Evolutionary conservation across 208 protist genomes (phyloP).

Genomic region (Leptomonas pyrrhocoris): DNA sequence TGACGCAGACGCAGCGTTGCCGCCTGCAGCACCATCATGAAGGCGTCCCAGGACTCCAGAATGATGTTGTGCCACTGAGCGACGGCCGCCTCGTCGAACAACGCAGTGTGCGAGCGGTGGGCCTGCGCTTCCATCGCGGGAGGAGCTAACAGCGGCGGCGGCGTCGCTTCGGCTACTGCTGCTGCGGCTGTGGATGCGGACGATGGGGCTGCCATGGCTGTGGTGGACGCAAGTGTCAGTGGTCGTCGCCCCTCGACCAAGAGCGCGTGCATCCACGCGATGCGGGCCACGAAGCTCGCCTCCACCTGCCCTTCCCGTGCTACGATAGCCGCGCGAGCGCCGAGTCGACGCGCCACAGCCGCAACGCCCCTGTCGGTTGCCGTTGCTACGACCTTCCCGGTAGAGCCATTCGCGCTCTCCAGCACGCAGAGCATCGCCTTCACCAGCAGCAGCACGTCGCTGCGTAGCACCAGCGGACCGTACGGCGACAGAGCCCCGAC

Average conservation of each 20-base stretch:
- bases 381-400: neutral
- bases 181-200: neutral
- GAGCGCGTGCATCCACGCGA: slow-evolving; percentile 24
- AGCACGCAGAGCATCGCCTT: slow-evolving; percentile 26
- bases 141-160: neutral
- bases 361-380: slow-evolving; percentile 4
- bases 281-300: slow-evolving; percentile 7
- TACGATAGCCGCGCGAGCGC: slow-evolving; percentile 23
- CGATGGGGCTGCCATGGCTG: neutral
- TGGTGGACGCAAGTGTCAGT: neutral
- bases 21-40: slow-evolving; percentile 29
- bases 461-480: slow-evolving; percentile 24
- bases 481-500: slow-evolving; percentile 14
- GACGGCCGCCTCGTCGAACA: slow-evolving; percentile 1
- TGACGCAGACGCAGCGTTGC: slow-evolving; percentile 31
- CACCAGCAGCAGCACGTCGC: slow-evolving; percentile 26
- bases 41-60: slow-evolving; percentile 15
- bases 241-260: slow-evolving; percentile 23
- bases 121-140: neutral
- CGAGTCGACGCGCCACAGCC: slow-evolving; percentile 20
- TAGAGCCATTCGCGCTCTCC: neutral
- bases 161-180: neutral
- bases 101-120: neutral
- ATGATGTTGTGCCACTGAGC: slow-evolving; percentile 25
- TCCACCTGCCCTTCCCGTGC: slow-evolving; percentile 31